Percentiles rank a stretch among this genome's conserved stretches.
phyloP scores from a whole-genome alignment of 345 rosid genomes.

The Capsella bursapastoris region DNA sequence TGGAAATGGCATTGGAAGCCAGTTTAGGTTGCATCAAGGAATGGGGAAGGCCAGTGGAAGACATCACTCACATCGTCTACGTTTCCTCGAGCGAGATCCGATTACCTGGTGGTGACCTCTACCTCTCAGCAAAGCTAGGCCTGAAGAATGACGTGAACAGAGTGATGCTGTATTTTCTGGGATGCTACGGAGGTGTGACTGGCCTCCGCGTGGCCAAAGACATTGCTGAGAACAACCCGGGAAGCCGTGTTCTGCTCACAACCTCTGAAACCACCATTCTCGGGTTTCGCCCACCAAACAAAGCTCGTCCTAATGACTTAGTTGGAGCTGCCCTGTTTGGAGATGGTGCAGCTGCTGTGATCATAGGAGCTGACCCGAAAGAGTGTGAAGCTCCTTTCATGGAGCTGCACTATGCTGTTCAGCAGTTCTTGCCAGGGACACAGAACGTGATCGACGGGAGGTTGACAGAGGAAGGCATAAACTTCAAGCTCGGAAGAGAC shows the following conservation, averaged over 20 bases:
- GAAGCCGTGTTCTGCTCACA: conserved; percentile 76
- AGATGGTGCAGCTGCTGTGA: conserved; percentile 89
- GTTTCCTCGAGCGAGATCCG: conserved; percentile 95
- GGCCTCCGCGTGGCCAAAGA: conserved; percentile 97
- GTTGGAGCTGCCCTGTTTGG: conserved; percentile 97
- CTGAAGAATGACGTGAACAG: conserved; percentile 69
- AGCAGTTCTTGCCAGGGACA: conserved; percentile 87
- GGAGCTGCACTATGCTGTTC: conserved; percentile 81
- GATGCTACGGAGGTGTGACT: conserved; percentile 91
- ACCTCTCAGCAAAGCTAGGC: conserved; percentile 75
- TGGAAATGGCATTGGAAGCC: conserved; percentile 86
- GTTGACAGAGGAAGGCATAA: conserved; percentile 83
- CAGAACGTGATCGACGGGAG: conserved; percentile 78
- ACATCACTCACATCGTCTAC: conserved; percentile 88
- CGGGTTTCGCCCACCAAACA: conserved; percentile 90
- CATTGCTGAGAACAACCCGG: conserved; percentile 93
- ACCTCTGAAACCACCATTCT: conserved; percentile 94
- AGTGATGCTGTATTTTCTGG: conserved; percentile 88
- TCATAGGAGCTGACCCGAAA: conserved; percentile 70
- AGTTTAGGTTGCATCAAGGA: conserved; percentile 77
- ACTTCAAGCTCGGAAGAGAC: conserved; percentile 89
- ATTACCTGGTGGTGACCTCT: conserved; percentile 90
- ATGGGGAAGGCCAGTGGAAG: conserved; percentile 79
- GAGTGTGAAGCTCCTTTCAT: conserved; percentile 74
- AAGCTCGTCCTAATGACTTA: conserved; percentile 81